A percentile compares a stretch with the other conserved stretches of the same genome.
Conservation (phyloP, 208 protist species). For the Acanthamoeba pearcei region DNA sequence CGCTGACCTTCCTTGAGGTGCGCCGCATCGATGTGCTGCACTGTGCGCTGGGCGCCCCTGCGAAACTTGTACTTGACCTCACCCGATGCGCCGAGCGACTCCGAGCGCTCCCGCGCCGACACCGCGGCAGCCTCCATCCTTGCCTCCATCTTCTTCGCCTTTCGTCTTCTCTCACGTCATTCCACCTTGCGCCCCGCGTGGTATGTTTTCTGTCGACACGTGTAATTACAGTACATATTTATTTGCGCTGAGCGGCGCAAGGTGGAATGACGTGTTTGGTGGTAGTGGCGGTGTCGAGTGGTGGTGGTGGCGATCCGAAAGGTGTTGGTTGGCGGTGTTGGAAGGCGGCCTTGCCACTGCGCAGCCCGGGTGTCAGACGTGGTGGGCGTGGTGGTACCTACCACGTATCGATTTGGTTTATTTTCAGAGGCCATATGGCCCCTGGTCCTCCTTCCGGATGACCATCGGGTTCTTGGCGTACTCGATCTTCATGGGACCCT, state of each 20-base stretch:
- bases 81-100: neutral
- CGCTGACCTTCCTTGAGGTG: constrained; percentile 53
- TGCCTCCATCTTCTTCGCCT: neutral
- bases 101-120: neutral
- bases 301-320: too few species aligned
- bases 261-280: too few species aligned
- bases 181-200: too few species aligned
- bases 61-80: constrained; percentile 60
- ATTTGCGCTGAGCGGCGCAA: too few species aligned
- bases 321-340: neutral
- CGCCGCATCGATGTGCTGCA: constrained; percentile 47
- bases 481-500: constrained; percentile 54
- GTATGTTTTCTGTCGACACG: too few species aligned
- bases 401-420: neutral
- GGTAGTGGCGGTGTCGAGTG: too few species aligned
- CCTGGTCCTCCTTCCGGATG: constrained; percentile 41
- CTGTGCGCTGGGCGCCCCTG: constrained; percentile 27
- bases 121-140: neutral
- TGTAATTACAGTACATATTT: too few species aligned
- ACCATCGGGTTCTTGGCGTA: constrained; percentile 70
- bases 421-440: constrained; percentile 1
- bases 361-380: too few species aligned
- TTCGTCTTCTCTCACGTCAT: too few species aligned
- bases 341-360: too few species aligned
- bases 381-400: neutral